Conservation (phyloP, 2,329 filamentous ascomycete species). For the Colletotrichum sojae region DNA sequence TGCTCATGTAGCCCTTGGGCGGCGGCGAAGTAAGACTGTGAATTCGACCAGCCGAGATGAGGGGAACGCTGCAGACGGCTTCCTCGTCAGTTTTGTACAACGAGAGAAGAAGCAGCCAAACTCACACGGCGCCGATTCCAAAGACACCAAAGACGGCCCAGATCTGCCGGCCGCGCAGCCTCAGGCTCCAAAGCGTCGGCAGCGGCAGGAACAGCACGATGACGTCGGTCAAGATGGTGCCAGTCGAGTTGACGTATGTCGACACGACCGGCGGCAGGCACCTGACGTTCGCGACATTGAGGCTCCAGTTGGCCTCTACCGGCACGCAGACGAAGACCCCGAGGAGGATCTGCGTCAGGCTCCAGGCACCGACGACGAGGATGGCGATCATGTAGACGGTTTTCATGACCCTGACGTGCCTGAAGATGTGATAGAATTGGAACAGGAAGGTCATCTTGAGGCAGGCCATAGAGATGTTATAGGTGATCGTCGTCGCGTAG, state of each 20-base stretch:
- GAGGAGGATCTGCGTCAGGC: constrained; percentile 14
- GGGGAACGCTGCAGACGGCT: constrained; percentile 1
- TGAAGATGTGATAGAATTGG: constrained; percentile 26
- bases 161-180: constrained; percentile 8
- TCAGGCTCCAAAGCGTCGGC: constrained; percentile 17
- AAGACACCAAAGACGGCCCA: constrained; percentile 21
- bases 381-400: constrained; percentile 27
- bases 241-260: constrained; percentile 15
- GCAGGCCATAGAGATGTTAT: constrained; percentile 16
- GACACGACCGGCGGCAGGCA: constrained; percentile 10
- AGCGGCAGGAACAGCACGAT: constrained; percentile 35
- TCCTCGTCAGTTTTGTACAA: background rate
- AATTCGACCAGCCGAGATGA: constrained; percentile 21
- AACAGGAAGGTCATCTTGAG: constrained; percentile 28
- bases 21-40: constrained; percentile 3
- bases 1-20: constrained; percentile 29
- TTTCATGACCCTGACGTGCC: constrained; percentile 22
- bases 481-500: constrained; percentile 11
- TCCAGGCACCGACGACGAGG: constrained; percentile 23
- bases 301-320: constrained; percentile 23
- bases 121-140: constrained; percentile 16
- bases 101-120: background rate
- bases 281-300: background rate
- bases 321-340: constrained; percentile 19
- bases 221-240: constrained; percentile 24